A percentile compares a stretch with the other conserved stretches of the same genome.
Conservation (phyloP, 2,329 filamentous ascomycete genomes). For the Ophiognomonia clavigignenti-juglandacearum region DNA sequence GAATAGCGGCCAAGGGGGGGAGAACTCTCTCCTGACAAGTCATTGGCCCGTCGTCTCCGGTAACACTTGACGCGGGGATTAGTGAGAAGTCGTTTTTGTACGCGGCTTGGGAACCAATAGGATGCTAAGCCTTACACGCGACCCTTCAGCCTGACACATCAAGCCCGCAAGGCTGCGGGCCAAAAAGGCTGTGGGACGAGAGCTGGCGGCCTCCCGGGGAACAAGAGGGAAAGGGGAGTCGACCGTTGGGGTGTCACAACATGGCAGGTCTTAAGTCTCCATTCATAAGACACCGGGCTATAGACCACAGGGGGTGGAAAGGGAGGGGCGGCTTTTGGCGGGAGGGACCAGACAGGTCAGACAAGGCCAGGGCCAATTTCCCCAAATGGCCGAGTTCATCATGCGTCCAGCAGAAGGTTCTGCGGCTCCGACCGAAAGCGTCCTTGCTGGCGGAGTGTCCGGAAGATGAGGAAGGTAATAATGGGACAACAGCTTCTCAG, state of each 20-base stretch:
- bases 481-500: not conserved
- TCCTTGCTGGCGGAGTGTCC: conserved; percentile 25
- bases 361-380: conserved; percentile 36
- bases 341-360: no score
- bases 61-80: not conserved
- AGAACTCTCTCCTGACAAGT: no score
- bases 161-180: conserved; percentile 6
- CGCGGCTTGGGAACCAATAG: conserved; percentile 8
- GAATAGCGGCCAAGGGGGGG: not conserved
- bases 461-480: conserved; percentile 16
- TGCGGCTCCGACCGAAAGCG: not conserved
- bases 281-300: no score
- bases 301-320: no score
- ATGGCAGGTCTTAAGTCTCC: no score
- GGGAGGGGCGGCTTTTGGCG: no score
- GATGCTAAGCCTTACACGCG: conserved; percentile 2
- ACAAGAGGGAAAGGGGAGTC: not conserved
- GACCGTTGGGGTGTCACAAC: no score
- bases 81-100: conserved; percentile 4
- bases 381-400: conserved; percentile 35
- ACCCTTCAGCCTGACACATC: conserved; percentile 6
- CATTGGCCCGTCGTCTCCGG: not conserved
- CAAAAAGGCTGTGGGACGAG: conserved; percentile 10
- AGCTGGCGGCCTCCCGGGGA: conserved; percentile 15
- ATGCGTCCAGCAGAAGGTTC: conserved; percentile 30